Evolutionary conservation across 106 monocot genomes (phyloP).

Genomic region (Dioscorea alata): DNA sequence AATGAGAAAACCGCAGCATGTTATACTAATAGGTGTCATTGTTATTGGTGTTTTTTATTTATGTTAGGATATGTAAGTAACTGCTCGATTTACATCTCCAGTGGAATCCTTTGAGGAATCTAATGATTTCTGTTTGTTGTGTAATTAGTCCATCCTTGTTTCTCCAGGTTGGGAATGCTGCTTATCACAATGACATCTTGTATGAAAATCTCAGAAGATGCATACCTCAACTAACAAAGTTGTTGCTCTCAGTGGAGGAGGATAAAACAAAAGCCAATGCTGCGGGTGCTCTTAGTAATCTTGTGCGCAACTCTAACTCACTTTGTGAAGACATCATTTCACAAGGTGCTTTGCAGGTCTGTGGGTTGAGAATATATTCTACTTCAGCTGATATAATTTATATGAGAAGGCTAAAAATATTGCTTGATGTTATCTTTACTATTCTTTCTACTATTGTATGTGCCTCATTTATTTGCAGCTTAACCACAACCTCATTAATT

Average conservation of each 20-base stretch:
- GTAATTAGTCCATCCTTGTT: constrained; percentile 2
- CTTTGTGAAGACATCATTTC: constrained; percentile 78
- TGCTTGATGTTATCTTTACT: too few species aligned
- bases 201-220: constrained; percentile 66
- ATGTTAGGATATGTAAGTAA: too few species aligned
- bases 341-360: constrained; percentile 82
- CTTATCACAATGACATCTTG: constrained; percentile 79
- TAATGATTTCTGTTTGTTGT: too few species aligned
- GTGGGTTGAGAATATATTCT: not conserved
- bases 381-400: not conserved
- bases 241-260: constrained; percentile 72
- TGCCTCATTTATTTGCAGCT: too few species aligned
- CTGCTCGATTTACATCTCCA: too few species aligned
- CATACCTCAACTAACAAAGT: constrained; percentile 77
- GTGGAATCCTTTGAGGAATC: too few species aligned
- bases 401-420: not conserved
- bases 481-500: too few species aligned
- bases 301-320: constrained; percentile 69
- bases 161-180: constrained; percentile 83
- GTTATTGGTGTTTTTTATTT: too few species aligned
- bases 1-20: too few species aligned
- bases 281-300: constrained; percentile 95
- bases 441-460: too few species aligned
- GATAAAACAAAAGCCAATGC: constrained; percentile 96
- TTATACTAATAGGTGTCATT: too few species aligned